Evolutionary conservation across 306 rosid genomes (phyloP).

Genomic region (Lathyrus aphaca): DNA sequence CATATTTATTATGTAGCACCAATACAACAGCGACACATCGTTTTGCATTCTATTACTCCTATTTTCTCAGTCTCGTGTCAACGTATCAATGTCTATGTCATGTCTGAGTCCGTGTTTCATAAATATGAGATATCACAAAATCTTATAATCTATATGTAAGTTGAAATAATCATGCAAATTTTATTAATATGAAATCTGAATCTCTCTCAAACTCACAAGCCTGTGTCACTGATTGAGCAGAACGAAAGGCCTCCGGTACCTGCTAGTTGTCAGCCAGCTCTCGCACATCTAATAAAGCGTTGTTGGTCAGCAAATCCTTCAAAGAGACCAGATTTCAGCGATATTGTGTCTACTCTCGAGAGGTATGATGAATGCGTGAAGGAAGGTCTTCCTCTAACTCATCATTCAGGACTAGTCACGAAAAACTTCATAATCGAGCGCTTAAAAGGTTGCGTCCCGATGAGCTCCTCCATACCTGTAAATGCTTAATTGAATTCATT

Average conservation of each 20-base stretch:
- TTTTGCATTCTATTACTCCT: neutral
- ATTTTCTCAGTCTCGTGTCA: neutral
- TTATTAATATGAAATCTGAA: neutral
- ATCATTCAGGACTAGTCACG: constrained; percentile 70
- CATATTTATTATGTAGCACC: neutral
- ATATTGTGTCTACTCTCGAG: constrained; percentile 80
- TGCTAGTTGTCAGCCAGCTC: constrained; percentile 90
- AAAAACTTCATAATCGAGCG: constrained; percentile 70
- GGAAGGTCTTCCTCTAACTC: constrained; percentile 95
- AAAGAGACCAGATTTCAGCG: constrained; percentile 93
- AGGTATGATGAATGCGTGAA: constrained; percentile 88
- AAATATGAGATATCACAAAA: neutral
- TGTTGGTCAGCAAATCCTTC: constrained; percentile 95
- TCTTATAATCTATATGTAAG: neutral
- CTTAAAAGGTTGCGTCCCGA: constrained; percentile 78
- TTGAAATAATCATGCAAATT: neutral
- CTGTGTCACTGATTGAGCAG: constrained; percentile 45
- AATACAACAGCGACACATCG: neutral
- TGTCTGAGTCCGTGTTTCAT: neutral
- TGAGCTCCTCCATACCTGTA: constrained; percentile 83
- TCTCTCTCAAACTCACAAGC: neutral
- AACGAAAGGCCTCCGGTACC: constrained; percentile 98
- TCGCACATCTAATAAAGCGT: constrained; percentile 88
- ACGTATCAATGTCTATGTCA: neutral
- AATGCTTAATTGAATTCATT: constrained; percentile 59